phyloP scores from a whole-genome alignment of 306 rosid genomes.

The Pterocarpus santalinus region DNA sequence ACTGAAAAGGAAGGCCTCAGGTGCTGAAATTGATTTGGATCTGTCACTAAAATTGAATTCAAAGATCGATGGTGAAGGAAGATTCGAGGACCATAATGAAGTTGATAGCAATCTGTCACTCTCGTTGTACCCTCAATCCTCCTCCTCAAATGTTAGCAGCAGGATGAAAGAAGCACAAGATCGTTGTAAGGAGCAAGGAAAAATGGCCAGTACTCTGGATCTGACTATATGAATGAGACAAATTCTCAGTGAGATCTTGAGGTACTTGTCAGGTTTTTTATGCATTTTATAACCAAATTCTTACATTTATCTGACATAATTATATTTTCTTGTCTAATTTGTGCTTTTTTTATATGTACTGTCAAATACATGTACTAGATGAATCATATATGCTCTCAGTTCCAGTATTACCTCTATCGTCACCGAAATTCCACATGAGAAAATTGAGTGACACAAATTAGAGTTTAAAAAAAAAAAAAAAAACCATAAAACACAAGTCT shows the following conservation, averaged over 20 bases:
- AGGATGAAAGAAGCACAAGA: constrained; percentile 51
- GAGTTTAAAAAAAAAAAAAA: neutral
- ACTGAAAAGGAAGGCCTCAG: constrained; percentile 30
- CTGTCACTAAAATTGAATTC: constrained; percentile 53
- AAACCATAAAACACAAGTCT: neutral
- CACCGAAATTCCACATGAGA: constrained; percentile 1
- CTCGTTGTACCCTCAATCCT: constrained; percentile 58
- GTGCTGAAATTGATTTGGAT: constrained; percentile 35
- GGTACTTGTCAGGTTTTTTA: constrained; percentile 61
- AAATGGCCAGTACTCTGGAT: constrained; percentile 69
- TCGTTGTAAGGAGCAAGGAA: constrained; percentile 23
- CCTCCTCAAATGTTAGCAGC: constrained; percentile 41
- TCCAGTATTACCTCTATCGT: neutral
- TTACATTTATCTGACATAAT: constrained; percentile 6
- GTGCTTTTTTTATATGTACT: constrained; percentile 19
- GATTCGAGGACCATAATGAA: constrained; percentile 42
- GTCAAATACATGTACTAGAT: constrained; percentile 24
- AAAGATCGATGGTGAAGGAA: constrained; percentile 29
- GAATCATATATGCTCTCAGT: neutral
- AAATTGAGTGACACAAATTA: neutral
- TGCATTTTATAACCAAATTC: constrained; percentile 34
- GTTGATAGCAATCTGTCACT: constrained; percentile 62
- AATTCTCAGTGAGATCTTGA: constrained; percentile 87
- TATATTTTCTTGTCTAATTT: neutral
- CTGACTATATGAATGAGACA: constrained; percentile 77